These are phyloP conservation scores for Trapa incisa DNA, from an alignment of 345 rosid species.

Conservation along the genomic window DNA sequence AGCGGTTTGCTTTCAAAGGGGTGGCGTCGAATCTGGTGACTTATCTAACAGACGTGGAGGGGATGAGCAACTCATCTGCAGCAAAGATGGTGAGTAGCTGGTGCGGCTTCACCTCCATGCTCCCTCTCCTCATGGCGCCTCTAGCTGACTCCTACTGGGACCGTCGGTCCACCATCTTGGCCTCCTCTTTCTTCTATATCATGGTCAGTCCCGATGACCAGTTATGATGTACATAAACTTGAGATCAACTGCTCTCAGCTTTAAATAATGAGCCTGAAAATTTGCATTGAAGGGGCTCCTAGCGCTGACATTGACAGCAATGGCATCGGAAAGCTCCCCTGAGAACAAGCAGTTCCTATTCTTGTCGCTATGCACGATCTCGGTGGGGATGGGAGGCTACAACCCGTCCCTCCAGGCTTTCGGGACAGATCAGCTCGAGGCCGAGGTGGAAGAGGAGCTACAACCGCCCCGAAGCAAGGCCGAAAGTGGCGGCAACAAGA, in stretches of 20 bases:
- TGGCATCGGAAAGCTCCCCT: constrained; percentile 32
- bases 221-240: no score
- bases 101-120: constrained; percentile 78
- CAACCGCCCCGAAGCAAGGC: constrained; percentile 24
- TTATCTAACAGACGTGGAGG: constrained; percentile 66
- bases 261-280: neutral
- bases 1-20: constrained; percentile 96
- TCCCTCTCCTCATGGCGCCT: constrained; percentile 76
- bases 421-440: constrained; percentile 72
- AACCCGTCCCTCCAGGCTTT: constrained; percentile 92
- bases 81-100: constrained; percentile 83
- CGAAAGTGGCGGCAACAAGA: constrained; percentile 24
- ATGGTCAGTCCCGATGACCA: constrained; percentile 27
- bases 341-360: constrained; percentile 40
- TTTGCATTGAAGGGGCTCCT: constrained; percentile 45
- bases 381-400: constrained; percentile 73
- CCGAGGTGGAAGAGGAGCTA: constrained; percentile 24
- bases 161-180: constrained; percentile 53
- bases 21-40: constrained; percentile 88
- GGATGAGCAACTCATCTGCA: constrained; percentile 76
- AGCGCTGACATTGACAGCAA: constrained; percentile 73
- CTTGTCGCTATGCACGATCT: constrained; percentile 59
- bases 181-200: constrained; percentile 67
- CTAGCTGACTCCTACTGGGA: constrained; percentile 77
- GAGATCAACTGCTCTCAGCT: neutral